Percentiles rank a stretch among this genome's conserved stretches.
phyloP scores from a whole-genome alignment of 768 basidiomycete genomes.

The Leccinum aurantiacum region DNA sequence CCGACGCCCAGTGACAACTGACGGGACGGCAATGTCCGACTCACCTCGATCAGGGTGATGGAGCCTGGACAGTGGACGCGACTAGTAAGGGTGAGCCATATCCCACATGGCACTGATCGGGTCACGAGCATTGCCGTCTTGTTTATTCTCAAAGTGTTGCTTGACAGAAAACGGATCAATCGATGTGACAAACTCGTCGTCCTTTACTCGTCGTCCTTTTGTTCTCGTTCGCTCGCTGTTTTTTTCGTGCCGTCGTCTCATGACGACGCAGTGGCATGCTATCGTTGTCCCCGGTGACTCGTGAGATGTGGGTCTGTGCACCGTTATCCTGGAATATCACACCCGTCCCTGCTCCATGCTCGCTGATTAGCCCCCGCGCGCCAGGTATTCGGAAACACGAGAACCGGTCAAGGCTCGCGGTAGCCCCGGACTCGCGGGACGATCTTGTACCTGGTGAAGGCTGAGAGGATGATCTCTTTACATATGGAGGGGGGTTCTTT shows the following conservation, averaged over 20 bases:
- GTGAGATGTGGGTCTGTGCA: not conserved
- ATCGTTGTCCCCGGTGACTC: not conserved
- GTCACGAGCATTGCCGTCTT: not conserved
- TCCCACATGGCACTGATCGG: not conserved
- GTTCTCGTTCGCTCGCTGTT: not conserved
- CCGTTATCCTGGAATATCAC: not conserved
- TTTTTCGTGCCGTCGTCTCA: not conserved
- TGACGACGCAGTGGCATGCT: not conserved
- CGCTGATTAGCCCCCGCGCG: not conserved
- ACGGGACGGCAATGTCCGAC: not conserved
- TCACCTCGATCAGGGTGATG: not conserved
- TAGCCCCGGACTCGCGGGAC: constrained; percentile 6
- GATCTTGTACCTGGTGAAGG: constrained; percentile 8
- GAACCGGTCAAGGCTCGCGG: not conserved
- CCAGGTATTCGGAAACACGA: not conserved
- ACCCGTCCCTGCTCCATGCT: not conserved
- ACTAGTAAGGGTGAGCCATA: not conserved
- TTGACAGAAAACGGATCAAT: constrained; percentile 6
- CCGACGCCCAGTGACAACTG: not conserved
- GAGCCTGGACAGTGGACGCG: not conserved
- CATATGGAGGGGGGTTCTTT: not conserved
- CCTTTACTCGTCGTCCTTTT: not conserved
- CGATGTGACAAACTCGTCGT: not conserved
- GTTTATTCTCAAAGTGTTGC: not conserved
- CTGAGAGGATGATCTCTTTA: constrained; percentile 4